Evolutionary conservation across 75 land plant species (phyloP), one percentile per base, ranked within the genome.

Genomic region (Picea glauca): DNA sequence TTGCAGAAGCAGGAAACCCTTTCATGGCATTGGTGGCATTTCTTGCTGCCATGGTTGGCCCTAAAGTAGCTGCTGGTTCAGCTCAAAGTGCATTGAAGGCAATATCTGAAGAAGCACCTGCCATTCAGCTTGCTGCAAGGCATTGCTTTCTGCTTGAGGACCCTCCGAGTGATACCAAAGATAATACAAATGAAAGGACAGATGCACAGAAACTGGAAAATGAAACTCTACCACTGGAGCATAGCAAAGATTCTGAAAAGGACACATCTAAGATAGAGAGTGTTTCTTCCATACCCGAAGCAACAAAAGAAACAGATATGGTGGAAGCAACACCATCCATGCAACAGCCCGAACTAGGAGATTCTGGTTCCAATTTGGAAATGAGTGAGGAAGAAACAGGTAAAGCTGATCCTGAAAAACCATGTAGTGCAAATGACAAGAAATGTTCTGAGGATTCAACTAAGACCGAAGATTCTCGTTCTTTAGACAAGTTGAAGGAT

Each of bases 41-140:
- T 68, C 82, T 95, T 62, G 86, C 91, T 72, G 88, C 85, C 2
- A 75, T 95, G 84, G 92, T 90, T 50, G 92, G 83, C 59, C 84
- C 90, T 76, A 84, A 81, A 75, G 78, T 72, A 64, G 92, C 86
- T 54, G 75, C 79, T 50, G 87, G 88, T 59, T 79, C 92, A 80
- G 84, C 83, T n/a, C 92, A 82, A 17, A 78, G 84, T 80, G 89
- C 95, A 56, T 77, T 93, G 31, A 90, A 86, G 62, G 85, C 89
- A 56, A 61, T 91, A 62, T 77, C 87, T 77, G 82, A 85, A 75
- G 83, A 87, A 35, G 85, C 87, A 75, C 92, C 95, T 60, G 78
- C 77, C 30, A 54, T 83, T 21, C 86, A 84, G 63, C 85, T 91
- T 18, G 88, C 91, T 68, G 63, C 85, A 63, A 83, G 85, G 77